Evolutionary conservation across 2,329 filamentous ascomycete species (phyloP), one percentile per base, ranked within the genome.

Genomic region (Cercospora zeina): DNA sequence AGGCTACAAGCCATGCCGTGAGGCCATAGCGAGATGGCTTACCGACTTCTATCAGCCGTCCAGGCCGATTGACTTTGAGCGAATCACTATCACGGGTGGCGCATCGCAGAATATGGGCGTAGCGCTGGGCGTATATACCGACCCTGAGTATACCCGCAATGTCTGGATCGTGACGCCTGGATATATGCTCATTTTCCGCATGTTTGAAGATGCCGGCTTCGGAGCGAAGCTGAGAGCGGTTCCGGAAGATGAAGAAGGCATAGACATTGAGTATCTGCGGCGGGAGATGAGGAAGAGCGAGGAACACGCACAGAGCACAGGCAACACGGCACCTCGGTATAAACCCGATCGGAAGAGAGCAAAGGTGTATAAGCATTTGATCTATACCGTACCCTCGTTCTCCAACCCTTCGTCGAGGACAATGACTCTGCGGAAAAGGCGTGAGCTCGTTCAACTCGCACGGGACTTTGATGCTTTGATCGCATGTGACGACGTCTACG

Each of bases 401-500:
- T 87, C 90, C 54, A 97, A 97, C 72, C 95, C 95, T 0, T 92
- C 89, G 0, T 91, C 89, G 31, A 89, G 88, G 71, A 92, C 90
- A 2, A 93, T 96, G 87, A 86, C 87, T 13, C 75, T 91, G 3
- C 73, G 77, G 16, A 84, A 89, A 30, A 84, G 95, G 3, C 78
- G 87, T 65, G 80, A 80, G 10, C 82, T 97, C 3, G 86, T 97
- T 24, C 79, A 80, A n/a, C 77, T 97, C 6, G 93, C 93, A 0
- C 83, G 93, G 61, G 81, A 87, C 62, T 86, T 89, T 73, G 87
- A 97, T 74, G 91, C 90, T 6, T 82, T 97, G n/a, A 77, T 97
- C 59, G 82, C 97, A 30, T 85, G 85, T 54, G 93, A 97, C 77
- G 95, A 99, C 74, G 92, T 97, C 9, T 99, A 99, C 73, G 93